Base-by-base conservation (phyloP, 2,329 filamentous ascomycete genomes). In the Penicillium psychrosexuale region DNA sequence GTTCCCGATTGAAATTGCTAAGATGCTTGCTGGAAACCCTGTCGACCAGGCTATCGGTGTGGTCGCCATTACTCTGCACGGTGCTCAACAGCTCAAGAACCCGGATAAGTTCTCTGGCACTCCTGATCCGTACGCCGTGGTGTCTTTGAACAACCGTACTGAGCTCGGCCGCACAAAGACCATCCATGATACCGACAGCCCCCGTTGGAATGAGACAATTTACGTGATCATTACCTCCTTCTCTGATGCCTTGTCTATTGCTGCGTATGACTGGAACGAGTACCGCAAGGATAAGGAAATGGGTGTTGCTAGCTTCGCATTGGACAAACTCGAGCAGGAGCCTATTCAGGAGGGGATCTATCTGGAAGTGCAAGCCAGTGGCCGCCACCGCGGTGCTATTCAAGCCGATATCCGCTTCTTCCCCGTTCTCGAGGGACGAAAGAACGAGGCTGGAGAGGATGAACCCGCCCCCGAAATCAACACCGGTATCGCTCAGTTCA, bases 11-110 rank as follows among this genome's bases (percentile, higher is more conserved):
- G 94, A 99, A 70, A 91, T 99, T 53, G 94, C 94, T 64, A 97
- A 99, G 82, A 94, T 99, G 90, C 81, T 99, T 61, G 90, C 93
- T 40, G 94, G 94, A 56, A 93, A 89, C 55, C 86, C 94, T 0
- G 90, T 99, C 47, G 95, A 99, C 71, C 90, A 96, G 75, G 94
- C 94, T 11, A 91, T 99, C 67, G 94, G 94, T 71, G 92, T 99
- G 8, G 76, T 99, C 50, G 93, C 93, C 24, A 80, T 99, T 58
- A 96, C 91, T 7, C 82, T 99, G 59, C 91, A 99, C 71, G 89
- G 91, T 38, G 94, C 92, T 2, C 86, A 92, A 62, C 91, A 92
- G 34, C 84, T 99, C 65, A 97, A 96, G 82, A 97, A 97, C 68
- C 84, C 88, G 2, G 94, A 97, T 78, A 94, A 92, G 69, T 96